These are phyloP conservation scores for Striga asiatica DNA, from an alignment of 257 asterid species.

Conservation along the genomic window DNA sequence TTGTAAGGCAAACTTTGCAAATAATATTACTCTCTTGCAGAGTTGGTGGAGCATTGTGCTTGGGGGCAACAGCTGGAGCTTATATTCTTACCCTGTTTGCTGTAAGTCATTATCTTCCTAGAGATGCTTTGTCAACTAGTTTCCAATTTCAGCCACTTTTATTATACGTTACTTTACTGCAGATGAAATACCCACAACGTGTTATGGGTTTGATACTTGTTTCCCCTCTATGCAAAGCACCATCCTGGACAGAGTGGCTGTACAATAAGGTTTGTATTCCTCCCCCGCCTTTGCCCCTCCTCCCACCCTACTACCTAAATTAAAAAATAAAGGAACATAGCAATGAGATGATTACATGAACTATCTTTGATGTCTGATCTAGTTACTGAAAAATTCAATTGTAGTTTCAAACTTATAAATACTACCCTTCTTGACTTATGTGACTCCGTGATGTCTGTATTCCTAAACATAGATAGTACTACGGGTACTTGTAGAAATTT, in stretches of 20 bases:
- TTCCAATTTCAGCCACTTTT: constrained; percentile 1
- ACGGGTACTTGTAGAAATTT: too few species aligned
- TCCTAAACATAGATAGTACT: too few species aligned
- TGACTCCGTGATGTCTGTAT: too few species aligned
- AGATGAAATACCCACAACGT: constrained; percentile 64
- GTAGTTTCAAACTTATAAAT: too few species aligned
- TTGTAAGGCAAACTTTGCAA: constrained; percentile 13
- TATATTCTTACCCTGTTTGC: constrained; percentile 87
- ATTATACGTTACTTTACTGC: constrained; percentile 18
- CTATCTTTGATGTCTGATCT: too few species aligned
- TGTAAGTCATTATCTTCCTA: constrained; percentile 33
- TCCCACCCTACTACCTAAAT: not conserved
- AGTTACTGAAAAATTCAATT: too few species aligned
- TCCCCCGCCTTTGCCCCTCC: not conserved
- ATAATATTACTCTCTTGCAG: constrained; percentile 39
- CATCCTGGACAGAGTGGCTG: constrained; percentile 98
- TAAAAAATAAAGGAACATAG: too few species aligned
- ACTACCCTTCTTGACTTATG: too few species aligned
- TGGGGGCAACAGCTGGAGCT: constrained; percentile 96
- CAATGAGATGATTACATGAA: too few species aligned
- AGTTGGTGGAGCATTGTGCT: constrained; percentile 83
- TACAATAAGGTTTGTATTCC: constrained; percentile 57
- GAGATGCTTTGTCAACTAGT: constrained; percentile 7
- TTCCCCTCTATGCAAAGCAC: constrained; percentile 89
- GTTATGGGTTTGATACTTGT: constrained; percentile 88